Evolutionary conservation across 495 filamentous ascomycete species (phyloP).

Genomic region (Bombardia bombarda): DNA sequence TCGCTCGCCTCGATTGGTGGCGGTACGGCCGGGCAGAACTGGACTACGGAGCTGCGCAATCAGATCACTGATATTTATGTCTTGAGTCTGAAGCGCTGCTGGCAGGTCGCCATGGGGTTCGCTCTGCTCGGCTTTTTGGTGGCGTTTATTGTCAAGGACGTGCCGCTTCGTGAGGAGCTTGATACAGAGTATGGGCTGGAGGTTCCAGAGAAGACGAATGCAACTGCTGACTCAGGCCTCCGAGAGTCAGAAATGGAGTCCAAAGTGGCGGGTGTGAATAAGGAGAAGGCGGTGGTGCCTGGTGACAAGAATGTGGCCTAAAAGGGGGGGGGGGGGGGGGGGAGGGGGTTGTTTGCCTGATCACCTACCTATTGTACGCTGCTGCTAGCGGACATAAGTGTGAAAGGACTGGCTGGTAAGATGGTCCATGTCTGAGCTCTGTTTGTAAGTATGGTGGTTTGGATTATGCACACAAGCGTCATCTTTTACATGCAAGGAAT

Average conservation of each 20-base stretch:
- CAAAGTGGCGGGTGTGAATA: neutral
- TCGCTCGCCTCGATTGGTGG: neutral
- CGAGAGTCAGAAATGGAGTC: neutral
- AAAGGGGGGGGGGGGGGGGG: neutral
- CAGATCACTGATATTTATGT: neutral
- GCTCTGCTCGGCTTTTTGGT: neutral
- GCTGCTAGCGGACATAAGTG: neutral
- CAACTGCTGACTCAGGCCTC: neutral
- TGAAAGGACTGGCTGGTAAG: too few relatives aligned
- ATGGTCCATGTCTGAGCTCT: too few relatives aligned
- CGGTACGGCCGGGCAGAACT: neutral
- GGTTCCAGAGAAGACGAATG: neutral
- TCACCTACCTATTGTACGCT: neutral
- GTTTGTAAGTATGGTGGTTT: too few relatives aligned
- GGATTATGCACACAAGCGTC: too few relatives aligned
- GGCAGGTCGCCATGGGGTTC: neutral
- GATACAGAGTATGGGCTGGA: neutral
- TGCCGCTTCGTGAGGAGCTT: neutral
- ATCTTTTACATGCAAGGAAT: too few relatives aligned
- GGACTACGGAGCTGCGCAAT: neutral
- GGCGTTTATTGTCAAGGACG: neutral
- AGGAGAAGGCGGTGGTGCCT: neutral
- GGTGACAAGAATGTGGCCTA: neutral
- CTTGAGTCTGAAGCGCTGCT: neutral
- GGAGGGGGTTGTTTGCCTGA: neutral